Evolutionary conservation across 176 grass and related monocot genomes (phyloP).

Genomic region (Olyra latifolia): DNA sequence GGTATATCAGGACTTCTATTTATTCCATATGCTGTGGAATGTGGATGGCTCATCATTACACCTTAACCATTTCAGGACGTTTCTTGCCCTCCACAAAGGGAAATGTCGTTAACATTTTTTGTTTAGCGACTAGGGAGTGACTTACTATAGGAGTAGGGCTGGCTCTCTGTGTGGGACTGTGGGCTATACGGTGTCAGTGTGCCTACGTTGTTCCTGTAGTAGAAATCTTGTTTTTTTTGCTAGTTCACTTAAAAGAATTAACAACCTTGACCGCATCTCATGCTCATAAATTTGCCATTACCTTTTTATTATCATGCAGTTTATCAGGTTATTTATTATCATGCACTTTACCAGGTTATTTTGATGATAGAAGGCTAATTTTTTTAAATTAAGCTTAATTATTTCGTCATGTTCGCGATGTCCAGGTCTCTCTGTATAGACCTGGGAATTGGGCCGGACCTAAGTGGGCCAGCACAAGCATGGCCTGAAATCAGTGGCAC

Average conservation of each 20-base stretch:
- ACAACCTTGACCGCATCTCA: background rate
- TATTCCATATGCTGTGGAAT: background rate
- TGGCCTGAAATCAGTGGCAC: no score
- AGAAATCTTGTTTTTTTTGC: background rate
- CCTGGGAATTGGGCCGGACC: no score
- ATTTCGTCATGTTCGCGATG: no score
- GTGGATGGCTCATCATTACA: background rate
- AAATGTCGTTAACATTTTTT: background rate
- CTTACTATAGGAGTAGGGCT: background rate
- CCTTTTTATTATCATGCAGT: background rate
- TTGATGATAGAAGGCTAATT: background rate
- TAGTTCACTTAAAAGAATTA: background rate
- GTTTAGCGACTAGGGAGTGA: background rate
- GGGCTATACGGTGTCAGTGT: background rate
- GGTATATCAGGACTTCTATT: background rate
- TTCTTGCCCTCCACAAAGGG: background rate
- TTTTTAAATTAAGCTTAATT: constrained; percentile 1
- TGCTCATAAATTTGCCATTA: background rate
- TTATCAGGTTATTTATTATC: constrained; percentile 8
- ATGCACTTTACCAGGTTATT: constrained; percentile 6
- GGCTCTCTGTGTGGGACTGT: background rate
- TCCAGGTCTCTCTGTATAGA: no score
- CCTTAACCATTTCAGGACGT: background rate
- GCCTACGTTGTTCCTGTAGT: background rate
- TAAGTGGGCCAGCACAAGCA: no score